These are phyloP conservation scores for Boehmeria nivea DNA, from an alignment of 306 rosid species.

Conservation along the genomic window DNA sequence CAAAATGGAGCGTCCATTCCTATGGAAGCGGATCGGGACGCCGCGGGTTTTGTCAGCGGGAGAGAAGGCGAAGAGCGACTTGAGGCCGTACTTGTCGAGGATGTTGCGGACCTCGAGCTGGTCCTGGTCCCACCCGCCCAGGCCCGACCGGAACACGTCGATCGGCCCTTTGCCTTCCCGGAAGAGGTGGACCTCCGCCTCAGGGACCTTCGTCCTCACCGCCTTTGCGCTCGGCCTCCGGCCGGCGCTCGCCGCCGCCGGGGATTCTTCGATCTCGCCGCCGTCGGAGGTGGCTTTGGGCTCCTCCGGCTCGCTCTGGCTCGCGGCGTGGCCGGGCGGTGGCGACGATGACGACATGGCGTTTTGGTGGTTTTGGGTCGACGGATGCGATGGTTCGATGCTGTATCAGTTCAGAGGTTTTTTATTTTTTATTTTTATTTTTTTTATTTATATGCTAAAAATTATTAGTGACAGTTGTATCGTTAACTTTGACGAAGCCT, in stretches of 20 bases:
- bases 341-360: not conserved
- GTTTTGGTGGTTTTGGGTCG: too few species aligned
- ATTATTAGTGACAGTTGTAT: too few species aligned
- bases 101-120: slow-evolving; percentile 71
- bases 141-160: slow-evolving; percentile 45
- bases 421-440: too few species aligned
- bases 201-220: slow-evolving; percentile 44
- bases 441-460: too few species aligned
- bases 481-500: too few species aligned
- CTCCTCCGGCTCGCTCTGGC: slow-evolving; percentile 2
- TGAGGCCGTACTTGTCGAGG: slow-evolving; percentile 64
- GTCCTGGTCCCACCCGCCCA: slow-evolving; percentile 94
- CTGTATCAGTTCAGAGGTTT: too few species aligned
- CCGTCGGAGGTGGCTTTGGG: slow-evolving; percentile 4
- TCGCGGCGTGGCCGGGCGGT: not conserved
- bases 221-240: slow-evolving; percentile 9
- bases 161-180: slow-evolving; percentile 77
- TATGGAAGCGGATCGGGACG: slow-evolving; percentile 66
- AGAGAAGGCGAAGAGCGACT: slow-evolving; percentile 61
- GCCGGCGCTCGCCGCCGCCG: slow-evolving; percentile 1
- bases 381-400: too few species aligned
- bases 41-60: slow-evolving; percentile 54
- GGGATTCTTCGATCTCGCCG: slow-evolving; percentile 26
- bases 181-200: slow-evolving; percentile 54
- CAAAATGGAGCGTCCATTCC: slow-evolving; percentile 70